Evolutionary conservation across 345 rosid genomes (phyloP), one percentile per base, ranked within the genome.

Genomic region (Brassica incana): DNA sequence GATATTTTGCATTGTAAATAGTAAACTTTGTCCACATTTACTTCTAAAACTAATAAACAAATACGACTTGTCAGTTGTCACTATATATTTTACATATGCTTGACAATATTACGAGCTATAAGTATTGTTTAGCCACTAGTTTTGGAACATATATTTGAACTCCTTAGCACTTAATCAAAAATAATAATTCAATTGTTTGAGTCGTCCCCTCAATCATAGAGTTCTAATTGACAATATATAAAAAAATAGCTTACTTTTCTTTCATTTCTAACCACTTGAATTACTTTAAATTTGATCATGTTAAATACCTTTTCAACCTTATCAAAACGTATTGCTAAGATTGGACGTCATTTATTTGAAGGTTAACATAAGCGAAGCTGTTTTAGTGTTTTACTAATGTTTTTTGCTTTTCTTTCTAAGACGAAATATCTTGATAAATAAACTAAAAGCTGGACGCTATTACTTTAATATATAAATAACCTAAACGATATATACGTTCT

Each of bases 151-250:
- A 45, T 56, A 15, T 52, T 52, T 52, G 15, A 52, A 52, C 30
- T 77, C 63, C 8, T 30, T 45, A 61, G 65, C 27, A 20, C 25
- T 23, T 23, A 23, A 23, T 29, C 54, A 27, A 38, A 67, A 10
- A 52, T n/a, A 30, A 14, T 5, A 58, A 5, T 1, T 25, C 1
- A 15, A 27, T 67, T 58, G 35, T 23, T 60, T 29, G 12, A 76
- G 74, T 58, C 68, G 50, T 68, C 62, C 4, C 66, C 23, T 68
- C 50, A 68, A 60, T 59, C 74, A 68, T 40, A 38, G 73, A 67
- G 60, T 58, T 38, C 59, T 40, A 67, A 36, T 59, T 38, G 67
- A 58, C 60, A 58, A 8, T 56, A 11, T 64, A 48, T 45, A 30
- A 16, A 30, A 35, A 45, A 63, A 29, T 23, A 64, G 33, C 48